These are phyloP conservation scores for Lipomyces chichibuensis DNA, from an alignment of 805 yeast species.

Conservation along the genomic window DNA sequence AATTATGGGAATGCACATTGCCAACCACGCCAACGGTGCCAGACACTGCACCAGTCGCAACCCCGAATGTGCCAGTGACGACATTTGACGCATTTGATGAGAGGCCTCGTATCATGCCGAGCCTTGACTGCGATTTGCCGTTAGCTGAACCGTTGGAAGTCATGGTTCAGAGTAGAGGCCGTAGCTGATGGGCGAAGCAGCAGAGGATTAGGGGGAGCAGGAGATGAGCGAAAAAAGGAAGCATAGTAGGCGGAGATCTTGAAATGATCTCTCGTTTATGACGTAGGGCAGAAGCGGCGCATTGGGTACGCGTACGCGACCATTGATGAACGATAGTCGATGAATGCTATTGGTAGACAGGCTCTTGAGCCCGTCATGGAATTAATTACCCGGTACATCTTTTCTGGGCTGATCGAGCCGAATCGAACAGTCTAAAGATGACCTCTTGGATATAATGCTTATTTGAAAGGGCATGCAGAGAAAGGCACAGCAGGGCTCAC, in stretches of 20 bases:
- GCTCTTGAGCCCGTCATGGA: too few relatives aligned
- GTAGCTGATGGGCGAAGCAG: neutral
- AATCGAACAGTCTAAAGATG: too few relatives aligned
- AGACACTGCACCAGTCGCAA: conserved; percentile 15
- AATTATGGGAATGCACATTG: conserved; percentile 7
- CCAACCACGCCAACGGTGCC: conserved; percentile 10
- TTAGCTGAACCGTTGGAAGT: conserved; percentile 11
- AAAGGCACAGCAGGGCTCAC: too few relatives aligned
- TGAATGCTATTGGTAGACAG: too few relatives aligned
- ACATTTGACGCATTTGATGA: conserved; percentile 12
- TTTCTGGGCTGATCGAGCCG: too few relatives aligned
- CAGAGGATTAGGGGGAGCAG: neutral
- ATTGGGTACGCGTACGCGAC: too few relatives aligned
- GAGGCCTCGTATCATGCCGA: conserved; percentile 23
- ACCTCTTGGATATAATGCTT: too few relatives aligned
- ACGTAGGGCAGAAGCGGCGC: too few relatives aligned
- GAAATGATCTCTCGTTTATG: too few relatives aligned
- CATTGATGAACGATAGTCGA: too few relatives aligned
- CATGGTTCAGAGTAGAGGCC: neutral
- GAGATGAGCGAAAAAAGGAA: neutral
- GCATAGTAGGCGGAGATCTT: neutral
- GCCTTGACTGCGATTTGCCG: conserved; percentile 8
- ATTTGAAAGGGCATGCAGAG: too few relatives aligned
- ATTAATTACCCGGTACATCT: too few relatives aligned
- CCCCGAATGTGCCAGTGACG: conserved; percentile 26